Conservation (phyloP, 352 stramenopile species). For the Vaucheria bursata region DNA sequence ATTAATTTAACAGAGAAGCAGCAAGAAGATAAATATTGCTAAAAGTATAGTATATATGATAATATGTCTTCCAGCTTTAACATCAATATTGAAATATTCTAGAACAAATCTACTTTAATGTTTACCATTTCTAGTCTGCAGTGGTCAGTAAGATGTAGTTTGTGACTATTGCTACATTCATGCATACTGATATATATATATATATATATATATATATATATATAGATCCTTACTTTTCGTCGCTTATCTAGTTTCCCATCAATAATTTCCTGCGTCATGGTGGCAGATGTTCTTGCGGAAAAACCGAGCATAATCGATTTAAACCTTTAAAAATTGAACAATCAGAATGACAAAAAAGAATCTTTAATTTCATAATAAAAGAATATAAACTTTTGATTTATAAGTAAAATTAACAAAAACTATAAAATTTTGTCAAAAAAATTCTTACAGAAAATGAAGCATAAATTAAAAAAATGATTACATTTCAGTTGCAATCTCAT, state of each 20-base stretch:
- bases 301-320: conserved; percentile 78
- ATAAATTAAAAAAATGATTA: background rate
- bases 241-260: conserved; percentile 86
- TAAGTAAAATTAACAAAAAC: background rate
- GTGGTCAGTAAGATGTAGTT: too few relatives aligned
- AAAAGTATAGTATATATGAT: too few relatives aligned
- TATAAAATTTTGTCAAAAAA: background rate
- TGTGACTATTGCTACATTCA: too few relatives aligned
- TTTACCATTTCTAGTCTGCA: too few relatives aligned
- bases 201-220: too few relatives aligned
- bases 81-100: background rate
- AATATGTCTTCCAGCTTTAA: too few relatives aligned
- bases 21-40: too few relatives aligned
- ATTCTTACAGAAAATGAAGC: background rate
- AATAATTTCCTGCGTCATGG: conserved; percentile 89
- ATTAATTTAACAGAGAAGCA: too few relatives aligned
- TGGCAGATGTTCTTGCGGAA: conserved; percentile 79
- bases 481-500: background rate
- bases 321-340: conserved; percentile 50
- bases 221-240: conserved; percentile 63
- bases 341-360: background rate
- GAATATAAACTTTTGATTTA: background rate
- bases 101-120: background rate
- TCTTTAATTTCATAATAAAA: background rate
- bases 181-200: too few relatives aligned